Percentiles rank a stretch among this genome's conserved stretches.
phyloP scores from a whole-genome alignment of 2,329 filamentous ascomycete genomes.

The Trichoderma lentiforme region DNA sequence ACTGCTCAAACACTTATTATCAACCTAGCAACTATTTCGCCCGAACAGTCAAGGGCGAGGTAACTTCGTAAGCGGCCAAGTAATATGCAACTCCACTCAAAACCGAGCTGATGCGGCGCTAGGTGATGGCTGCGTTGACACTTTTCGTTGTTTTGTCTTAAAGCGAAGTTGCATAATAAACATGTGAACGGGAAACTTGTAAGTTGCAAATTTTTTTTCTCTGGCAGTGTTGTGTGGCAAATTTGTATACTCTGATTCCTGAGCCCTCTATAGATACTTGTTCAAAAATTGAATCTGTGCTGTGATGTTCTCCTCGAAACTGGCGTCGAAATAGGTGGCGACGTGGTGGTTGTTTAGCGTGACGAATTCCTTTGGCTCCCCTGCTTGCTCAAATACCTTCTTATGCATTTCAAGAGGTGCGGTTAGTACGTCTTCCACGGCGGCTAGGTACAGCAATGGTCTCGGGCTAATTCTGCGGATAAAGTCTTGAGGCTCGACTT shows the following conservation, averaged over 20 bases:
- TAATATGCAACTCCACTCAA: neutral
- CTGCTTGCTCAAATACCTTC: neutral
- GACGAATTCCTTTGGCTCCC: neutral
- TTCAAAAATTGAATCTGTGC: neutral
- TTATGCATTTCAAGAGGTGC: neutral
- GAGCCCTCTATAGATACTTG: neutral
- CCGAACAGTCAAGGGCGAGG: neutral
- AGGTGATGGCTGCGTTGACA: neutral
- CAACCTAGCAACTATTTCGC: neutral
- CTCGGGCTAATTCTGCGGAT: neutral
- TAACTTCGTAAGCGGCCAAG: neutral
- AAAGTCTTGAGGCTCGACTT: neutral
- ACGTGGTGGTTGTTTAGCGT: neutral
- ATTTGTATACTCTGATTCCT: neutral
- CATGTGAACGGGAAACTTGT: neutral
- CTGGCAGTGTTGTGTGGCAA: neutral
- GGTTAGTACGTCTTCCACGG: neutral
- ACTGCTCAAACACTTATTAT: neutral
- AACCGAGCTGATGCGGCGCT: neutral
- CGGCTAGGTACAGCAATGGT: neutral
- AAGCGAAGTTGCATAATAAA: neutral
- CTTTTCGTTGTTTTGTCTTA: no score
- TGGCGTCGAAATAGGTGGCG: neutral
- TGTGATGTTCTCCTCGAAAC: neutral
- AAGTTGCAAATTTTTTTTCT: neutral